These are phyloP conservation scores for Isatis tinctoria DNA, from an alignment of 345 rosid genomes.

Conservation along the genomic window DNA sequence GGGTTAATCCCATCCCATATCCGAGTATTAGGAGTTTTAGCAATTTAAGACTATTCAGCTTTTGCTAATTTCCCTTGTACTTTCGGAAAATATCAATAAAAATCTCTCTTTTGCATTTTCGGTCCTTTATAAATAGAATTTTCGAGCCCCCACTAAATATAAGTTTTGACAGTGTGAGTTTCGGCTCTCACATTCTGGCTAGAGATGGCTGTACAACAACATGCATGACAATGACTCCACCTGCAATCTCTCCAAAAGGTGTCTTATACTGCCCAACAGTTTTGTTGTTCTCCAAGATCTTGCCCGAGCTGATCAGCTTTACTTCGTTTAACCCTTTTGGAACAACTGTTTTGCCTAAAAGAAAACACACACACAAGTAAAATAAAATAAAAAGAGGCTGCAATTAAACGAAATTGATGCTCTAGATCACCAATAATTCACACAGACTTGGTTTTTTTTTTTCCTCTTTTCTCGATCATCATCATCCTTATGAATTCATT, in stretches of 20 bases:
- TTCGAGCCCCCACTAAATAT: too few relatives aligned
- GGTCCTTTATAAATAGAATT: too few relatives aligned
- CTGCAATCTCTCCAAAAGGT: slow-evolving; percentile 66
- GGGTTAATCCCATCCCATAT: too few relatives aligned
- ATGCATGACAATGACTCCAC: slow-evolving; percentile 65
- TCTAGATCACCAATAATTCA: not conserved
- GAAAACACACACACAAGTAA: too few relatives aligned
- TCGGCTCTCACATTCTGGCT: too few relatives aligned
- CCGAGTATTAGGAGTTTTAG: too few relatives aligned
- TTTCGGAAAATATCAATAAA: too few relatives aligned
- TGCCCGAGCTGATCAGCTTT: slow-evolving; percentile 82
- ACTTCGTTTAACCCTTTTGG: slow-evolving; percentile 81
- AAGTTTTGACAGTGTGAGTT: too few relatives aligned
- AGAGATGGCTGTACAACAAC: slow-evolving; percentile 88
- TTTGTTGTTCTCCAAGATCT: slow-evolving; percentile 78
- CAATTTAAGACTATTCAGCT: too few relatives aligned
- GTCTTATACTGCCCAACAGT: slow-evolving; percentile 81
- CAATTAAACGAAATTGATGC: not conserved
- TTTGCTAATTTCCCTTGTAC: too few relatives aligned
- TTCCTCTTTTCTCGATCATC: not conserved
- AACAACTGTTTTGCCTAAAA: slow-evolving; percentile 60
- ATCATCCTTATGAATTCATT: not conserved
- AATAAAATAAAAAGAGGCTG: not conserved
- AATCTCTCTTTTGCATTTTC: too few relatives aligned
- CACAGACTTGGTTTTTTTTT: not conserved